Base-by-base conservation (phyloP, 2,329 filamentous ascomycete genomes). In the Blastomyces emzantsi region DNA sequence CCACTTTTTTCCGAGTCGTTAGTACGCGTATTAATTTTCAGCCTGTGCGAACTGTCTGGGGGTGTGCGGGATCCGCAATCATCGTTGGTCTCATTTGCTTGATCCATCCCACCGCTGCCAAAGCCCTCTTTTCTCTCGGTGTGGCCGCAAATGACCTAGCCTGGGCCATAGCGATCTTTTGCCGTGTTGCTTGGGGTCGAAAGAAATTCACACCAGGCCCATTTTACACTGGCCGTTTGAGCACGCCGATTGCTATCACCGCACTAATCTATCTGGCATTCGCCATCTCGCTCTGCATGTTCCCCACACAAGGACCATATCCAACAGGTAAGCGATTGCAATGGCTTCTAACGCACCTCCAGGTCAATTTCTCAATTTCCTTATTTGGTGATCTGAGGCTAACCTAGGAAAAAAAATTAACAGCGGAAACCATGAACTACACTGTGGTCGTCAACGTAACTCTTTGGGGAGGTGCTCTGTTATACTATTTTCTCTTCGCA, bases 81-180 rank as follows among this genome's bases (percentile, higher is more conserved):
- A 64, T 86, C 19, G 77, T 86, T 5, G 85, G 84, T 11, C 76
- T 87, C 0, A 76, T 87, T 1, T 83, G 81, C 51, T 74, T 87
- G 9, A 86, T 87, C 68, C 82, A 82, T 30, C 75, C 78, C 0
- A 83, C 83, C 1, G 84, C 85, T 0, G 81, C 85, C 0, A 77
- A 81, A 2, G 84, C 85, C 0, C 77, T 87, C 1, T 87, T 87
- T 76, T 85, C 80, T 0, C 77, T 85, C 6, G 78, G 79, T 9
- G 82, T 87, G 2, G 83, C 84, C 0, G 83, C 82, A 15, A 86
- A 87, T 69, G 84, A 86, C 70, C 71, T 87, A 1, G 83, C 84
- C 2, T 87, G 83, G 83, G 80, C 79, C 1, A 79, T 77, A 3
- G 84, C 85, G 2, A 85, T 87, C 55, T 76, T 86, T 54, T 81